These are phyloP conservation scores for Xylariaceae sp. DNA, from an alignment of 2,329 filamentous ascomycete genomes.

Conservation along the genomic window DNA sequence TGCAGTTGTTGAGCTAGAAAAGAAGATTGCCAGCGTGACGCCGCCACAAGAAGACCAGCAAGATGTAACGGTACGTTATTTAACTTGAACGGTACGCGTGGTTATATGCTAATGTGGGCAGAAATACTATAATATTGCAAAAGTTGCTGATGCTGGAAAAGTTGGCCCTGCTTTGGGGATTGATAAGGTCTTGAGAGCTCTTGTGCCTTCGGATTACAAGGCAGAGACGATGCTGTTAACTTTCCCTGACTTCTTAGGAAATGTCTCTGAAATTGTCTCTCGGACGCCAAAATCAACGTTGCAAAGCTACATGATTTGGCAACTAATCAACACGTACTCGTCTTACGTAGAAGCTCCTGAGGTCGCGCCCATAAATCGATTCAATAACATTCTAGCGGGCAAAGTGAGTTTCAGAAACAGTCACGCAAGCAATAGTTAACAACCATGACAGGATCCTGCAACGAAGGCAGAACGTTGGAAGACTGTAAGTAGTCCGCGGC, in stretches of 20 bases:
- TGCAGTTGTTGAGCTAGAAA: conserved; percentile 55
- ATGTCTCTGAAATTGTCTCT: conserved; percentile 52
- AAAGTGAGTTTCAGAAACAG: conserved; percentile 33
- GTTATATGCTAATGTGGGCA: conserved; percentile 19
- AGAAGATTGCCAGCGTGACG: conserved; percentile 55
- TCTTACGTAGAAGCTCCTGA: conserved; percentile 55
- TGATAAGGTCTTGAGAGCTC: conserved; percentile 45
- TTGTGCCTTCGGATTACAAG: conserved; percentile 49
- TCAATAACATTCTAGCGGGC: conserved; percentile 58
- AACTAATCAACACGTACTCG: conserved; percentile 52
- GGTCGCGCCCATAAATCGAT: conserved; percentile 55
- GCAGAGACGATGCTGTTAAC: conserved; percentile 53
- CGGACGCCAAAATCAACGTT: conserved; percentile 52
- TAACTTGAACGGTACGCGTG: neutral
- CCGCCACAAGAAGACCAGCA: conserved; percentile 55
- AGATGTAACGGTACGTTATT: conserved; percentile 50
- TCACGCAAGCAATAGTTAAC: neutral
- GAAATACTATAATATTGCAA: conserved; percentile 64
- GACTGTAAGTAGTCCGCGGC: conserved; percentile 27
- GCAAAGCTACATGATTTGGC: conserved; percentile 62
- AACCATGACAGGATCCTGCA: conserved; percentile 47
- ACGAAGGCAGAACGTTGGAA: conserved; percentile 63
- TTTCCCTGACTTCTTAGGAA: conserved; percentile 57
- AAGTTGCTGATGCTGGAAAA: conserved; percentile 49
- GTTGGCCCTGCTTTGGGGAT: conserved; percentile 56